These are phyloP conservation scores for Aleurites moluccanus DNA, from an alignment of 441 rosid genomes.

Conservation along the genomic window DNA sequence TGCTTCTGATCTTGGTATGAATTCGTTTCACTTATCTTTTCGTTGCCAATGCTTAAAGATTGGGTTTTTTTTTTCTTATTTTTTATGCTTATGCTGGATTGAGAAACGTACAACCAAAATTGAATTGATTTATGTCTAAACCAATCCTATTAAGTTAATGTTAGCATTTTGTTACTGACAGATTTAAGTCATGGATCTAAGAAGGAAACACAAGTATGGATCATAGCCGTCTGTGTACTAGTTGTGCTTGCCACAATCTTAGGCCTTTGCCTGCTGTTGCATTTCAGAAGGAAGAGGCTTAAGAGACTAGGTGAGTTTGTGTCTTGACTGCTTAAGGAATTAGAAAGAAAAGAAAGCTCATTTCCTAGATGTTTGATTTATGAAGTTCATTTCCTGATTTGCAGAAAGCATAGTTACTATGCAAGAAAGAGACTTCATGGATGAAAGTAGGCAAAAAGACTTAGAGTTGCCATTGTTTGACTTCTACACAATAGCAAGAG, in stretches of 20 bases:
- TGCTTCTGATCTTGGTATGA: slow-evolving; percentile 49
- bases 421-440: slow-evolving; percentile 16
- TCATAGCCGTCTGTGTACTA: slow-evolving; percentile 16
- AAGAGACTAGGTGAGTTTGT: slow-evolving; percentile 16
- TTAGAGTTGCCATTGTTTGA: slow-evolving; percentile 64
- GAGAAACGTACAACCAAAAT: no score
- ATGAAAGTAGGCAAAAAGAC: slow-evolving; percentile 35
- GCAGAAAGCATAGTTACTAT: background rate
- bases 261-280: slow-evolving; percentile 4
- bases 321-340: background rate
- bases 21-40: background rate
- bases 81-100: no score
- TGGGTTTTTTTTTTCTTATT: no score
- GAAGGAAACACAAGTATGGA: slow-evolving; percentile 24
- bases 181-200: background rate
- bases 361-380: background rate
- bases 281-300: slow-evolving; percentile 15
- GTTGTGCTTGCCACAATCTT: slow-evolving; percentile 11
- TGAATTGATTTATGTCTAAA: no score
- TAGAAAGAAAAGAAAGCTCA: background rate
- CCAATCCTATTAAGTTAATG: no score
- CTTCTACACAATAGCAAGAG: slow-evolving; percentile 47
- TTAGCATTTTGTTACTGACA: background rate
- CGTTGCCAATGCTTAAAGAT: no score
- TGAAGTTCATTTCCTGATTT: background rate